These are phyloP conservation scores for Boletus reticulatus DNA, from an alignment of 768 basidiomycete species.

Conservation along the genomic window DNA sequence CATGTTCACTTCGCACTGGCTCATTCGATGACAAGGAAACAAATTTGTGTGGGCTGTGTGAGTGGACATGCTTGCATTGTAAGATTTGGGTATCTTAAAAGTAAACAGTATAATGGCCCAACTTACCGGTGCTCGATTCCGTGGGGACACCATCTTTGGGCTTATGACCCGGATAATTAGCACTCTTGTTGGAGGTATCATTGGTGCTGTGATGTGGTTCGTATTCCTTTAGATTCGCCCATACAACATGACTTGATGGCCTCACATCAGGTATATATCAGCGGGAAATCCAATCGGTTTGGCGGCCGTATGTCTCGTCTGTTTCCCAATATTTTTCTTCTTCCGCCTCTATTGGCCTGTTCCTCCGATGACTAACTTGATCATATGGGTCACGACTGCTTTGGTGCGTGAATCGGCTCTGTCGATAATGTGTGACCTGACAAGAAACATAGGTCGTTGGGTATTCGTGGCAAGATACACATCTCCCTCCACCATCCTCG, in stretches of 20 bases:
- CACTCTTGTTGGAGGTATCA: conserved; percentile 62
- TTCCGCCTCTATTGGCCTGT: conserved; percentile 74
- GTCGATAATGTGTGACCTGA: neutral
- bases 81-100: neutral
- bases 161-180: conserved; percentile 57
- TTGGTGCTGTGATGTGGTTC: conserved; percentile 67
- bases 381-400: conserved; percentile 61
- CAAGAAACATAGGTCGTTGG: conserved; percentile 54
- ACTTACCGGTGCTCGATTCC: conserved; percentile 63
- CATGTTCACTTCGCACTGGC: conserved; percentile 1
- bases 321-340: conserved; percentile 72
- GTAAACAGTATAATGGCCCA: conserved; percentile 66
- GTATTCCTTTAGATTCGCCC: conserved; percentile 12
- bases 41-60: conserved; percentile 72
- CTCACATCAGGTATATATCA: conserved; percentile 62
- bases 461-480: conserved; percentile 67
- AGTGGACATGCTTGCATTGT: conserved; percentile 14
- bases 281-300: conserved; percentile 70
- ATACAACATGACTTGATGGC: neutral
- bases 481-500: conserved; percentile 45
- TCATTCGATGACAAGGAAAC: conserved; percentile 40
- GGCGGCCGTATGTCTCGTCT: conserved; percentile 62
- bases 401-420: conserved; percentile 42
- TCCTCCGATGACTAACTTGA: conserved; percentile 64
- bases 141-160: conserved; percentile 72